Base-by-base conservation (phyloP, 768 basidiomycete species). In the Auriscalpium microsporum region DNA sequence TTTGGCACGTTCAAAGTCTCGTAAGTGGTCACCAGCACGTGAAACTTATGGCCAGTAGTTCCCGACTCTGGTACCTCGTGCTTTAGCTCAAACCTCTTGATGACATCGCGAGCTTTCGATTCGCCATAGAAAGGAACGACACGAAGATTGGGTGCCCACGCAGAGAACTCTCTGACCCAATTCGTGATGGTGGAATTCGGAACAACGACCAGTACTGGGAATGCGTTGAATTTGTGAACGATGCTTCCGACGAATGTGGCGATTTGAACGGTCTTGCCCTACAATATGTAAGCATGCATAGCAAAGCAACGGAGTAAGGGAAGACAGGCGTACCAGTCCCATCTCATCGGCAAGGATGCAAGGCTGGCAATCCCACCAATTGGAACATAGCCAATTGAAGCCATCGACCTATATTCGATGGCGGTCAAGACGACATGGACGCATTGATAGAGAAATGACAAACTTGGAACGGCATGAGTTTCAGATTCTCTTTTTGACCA, bases 281-380 rank as follows among this genome's bases (percentile, higher is more conserved):
- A 58, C 19, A 40, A 56, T 47, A 51, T 28, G 28, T 28, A 7
- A 28, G 28, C 28, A 28, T 28, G 28, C 28, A 28, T 28, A 28
- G 59, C 48, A 37, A 53, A 54, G 36, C 16, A 19, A 17, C 28
- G 48, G 10, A 42, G 50, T 45, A 9, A 40, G n/a, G 45, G n/a
- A 14, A 19, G 23, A 28, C 13, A 13, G 13, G 65, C 75, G 51
- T 68, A 90, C 92, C 67, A 94, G 71, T 56, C 94, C 94, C 96
- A 99, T 98, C 69, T 98, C 96, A 66, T 99, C 96, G 3, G 96
- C 95, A 19, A 98, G 78, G 59, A 94, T 94, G 58, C 86, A 91
- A 45, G 83, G 81, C 58, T 91, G 91, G 45, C 75, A 78, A 59
- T 80, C 84, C 84, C 86, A 91, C 93, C 93, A 94, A 58, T 93